Conservation (phyloP, 1,284 basidiomycete genomes). For the Trametes polyzona region DNA sequence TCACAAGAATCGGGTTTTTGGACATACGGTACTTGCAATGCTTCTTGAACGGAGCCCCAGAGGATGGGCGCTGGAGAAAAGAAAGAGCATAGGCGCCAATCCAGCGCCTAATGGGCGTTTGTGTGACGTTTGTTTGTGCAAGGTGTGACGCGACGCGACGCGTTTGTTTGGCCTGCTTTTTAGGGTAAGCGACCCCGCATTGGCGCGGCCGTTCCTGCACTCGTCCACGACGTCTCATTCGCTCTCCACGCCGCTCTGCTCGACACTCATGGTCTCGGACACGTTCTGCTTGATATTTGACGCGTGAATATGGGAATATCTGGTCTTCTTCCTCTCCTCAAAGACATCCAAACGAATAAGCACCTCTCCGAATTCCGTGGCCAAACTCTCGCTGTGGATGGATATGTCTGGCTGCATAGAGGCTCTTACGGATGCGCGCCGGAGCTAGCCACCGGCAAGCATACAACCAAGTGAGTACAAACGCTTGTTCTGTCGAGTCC, state of each 20-base stretch:
- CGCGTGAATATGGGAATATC: slow-evolving; percentile 80
- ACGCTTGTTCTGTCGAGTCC: neutral
- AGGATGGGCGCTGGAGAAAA: neutral
- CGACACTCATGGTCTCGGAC: slow-evolving; percentile 8
- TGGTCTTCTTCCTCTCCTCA: slow-evolving; percentile 92
- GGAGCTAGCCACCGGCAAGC: slow-evolving; percentile 85
- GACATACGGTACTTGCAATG: too few species aligned
- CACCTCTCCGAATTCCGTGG: slow-evolving; percentile 85
- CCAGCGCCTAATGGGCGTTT: neutral
- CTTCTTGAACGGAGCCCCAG: neutral
- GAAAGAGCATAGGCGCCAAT: too few species aligned
- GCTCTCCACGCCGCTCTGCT: neutral
- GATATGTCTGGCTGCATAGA: slow-evolving; percentile 97
- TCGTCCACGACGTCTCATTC: slow-evolving; percentile 2
- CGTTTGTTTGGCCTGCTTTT: slow-evolving; percentile 22
- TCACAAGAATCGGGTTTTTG: too few species aligned
- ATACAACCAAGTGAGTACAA: slow-evolving; percentile 74
- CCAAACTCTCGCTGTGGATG: slow-evolving; percentile 83
- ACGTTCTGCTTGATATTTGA: neutral
- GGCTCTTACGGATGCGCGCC: slow-evolving; percentile 92
- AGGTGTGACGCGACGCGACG: slow-evolving; percentile 25
- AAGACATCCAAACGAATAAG: slow-evolving; percentile 81
- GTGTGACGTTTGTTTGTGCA: slow-evolving; percentile 18
- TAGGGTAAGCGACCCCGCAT: slow-evolving; percentile 14
- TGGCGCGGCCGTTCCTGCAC: slow-evolving; percentile 3